Base-by-base conservation (phyloP, 208 protist species). In the Leishmania lainsoni region DNA sequence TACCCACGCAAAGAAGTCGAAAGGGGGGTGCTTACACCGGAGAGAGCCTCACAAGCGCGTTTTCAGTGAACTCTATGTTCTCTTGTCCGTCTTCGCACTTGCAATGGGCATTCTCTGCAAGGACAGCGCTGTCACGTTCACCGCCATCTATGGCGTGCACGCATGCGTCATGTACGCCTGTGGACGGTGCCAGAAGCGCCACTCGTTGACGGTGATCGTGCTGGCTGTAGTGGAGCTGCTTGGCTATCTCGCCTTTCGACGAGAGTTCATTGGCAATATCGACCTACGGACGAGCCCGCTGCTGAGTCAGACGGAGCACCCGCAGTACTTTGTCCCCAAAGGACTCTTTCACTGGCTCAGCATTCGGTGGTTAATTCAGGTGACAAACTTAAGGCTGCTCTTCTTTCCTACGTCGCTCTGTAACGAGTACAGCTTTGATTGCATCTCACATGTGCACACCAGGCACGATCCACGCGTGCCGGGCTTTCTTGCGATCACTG, bases 351-450 rank as follows among this genome's bases (percentile, higher is more conserved):
- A 81, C 71, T 94, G 89, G 89, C 76, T 84, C 35, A 79, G 86
- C 14, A 89, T 93, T 26, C 88, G 85, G 2, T 88, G 83, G 81
- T 68, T 93, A 35, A 87, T 98, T 52, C 92, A 96, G 49, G 83
- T 91, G 42, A 90, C 91, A 75, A 96, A 98, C 86, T 29, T 94
- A 14, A 81, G 89, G 76, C 89, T 98, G 1, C 88, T 98, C 35
- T 87, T 98, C 65, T 94, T 91, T 56, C 96, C 96, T 2, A 89
- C 79, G 0, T 70, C 78, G 17, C 78, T 98, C 54, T 97, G 88
- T 77, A 91, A 84, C 78, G 96, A 98, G 87, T 98, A 98, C 85
- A 93, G 89, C 71, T 97, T 92, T 83, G 90, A 98, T 78, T 97
- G 94, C 81, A 90, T 98, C 14, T 92, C 95, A 8, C 79, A 90